Evolutionary conservation across 768 basidiomycete species (phyloP).

Genomic region (Pholiota molesta): DNA sequence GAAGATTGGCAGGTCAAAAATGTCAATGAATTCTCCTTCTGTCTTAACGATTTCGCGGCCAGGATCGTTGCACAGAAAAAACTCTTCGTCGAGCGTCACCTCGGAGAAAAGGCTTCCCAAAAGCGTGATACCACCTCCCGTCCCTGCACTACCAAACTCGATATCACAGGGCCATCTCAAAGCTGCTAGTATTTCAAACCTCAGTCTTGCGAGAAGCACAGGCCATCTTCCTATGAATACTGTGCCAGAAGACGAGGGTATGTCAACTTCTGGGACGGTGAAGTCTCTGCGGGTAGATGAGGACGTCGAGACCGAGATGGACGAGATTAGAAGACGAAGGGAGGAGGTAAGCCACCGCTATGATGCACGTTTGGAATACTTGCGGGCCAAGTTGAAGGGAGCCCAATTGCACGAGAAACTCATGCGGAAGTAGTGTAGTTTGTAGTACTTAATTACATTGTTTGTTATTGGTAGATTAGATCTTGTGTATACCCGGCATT

Average conservation of each 20-base stretch:
- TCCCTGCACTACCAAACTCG: constrained; percentile 34
- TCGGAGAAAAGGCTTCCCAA: constrained; percentile 41
- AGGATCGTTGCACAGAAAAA: constrained; percentile 52
- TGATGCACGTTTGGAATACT: constrained; percentile 74
- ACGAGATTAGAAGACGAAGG: constrained; percentile 68
- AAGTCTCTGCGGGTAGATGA: constrained; percentile 33
- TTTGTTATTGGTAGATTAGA: constrained; percentile 19
- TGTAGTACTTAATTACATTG: constrained; percentile 14
- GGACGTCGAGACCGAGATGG: constrained; percentile 59
- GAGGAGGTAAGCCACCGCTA: constrained; percentile 76
- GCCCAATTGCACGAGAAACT: constrained; percentile 85
- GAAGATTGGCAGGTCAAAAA: constrained; percentile 36
- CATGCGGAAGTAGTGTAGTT: constrained; percentile 51
- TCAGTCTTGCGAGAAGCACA: constrained; percentile 56
- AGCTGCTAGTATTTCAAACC: constrained; percentile 39
- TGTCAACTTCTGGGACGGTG: constrained; percentile 24
- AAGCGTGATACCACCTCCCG: constrained; percentile 33
- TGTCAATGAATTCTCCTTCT: constrained; percentile 30
- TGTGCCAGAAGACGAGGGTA: constrained; percentile 50
- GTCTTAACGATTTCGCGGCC: constrained; percentile 32
- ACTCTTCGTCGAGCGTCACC: constrained; percentile 63
- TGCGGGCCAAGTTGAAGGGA: constrained; percentile 81
- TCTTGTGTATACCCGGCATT: constrained; percentile 27
- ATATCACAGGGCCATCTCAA: constrained; percentile 33
- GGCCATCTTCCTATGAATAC: constrained; percentile 53